Evolutionary conservation across 2,329 filamentous ascomycete species (phyloP).

Genomic region (Fusarium stilboides): DNA sequence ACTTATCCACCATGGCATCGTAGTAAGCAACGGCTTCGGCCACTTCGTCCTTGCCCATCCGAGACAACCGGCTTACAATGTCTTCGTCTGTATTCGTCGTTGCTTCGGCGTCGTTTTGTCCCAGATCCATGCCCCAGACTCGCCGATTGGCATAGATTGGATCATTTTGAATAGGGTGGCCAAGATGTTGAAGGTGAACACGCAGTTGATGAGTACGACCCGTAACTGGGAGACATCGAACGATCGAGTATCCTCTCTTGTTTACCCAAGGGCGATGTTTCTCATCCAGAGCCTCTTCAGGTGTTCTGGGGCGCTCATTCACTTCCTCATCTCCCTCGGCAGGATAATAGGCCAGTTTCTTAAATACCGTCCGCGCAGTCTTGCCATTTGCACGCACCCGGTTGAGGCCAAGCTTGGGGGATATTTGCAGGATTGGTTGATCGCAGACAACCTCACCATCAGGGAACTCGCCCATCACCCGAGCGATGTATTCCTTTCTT

Average conservation of each 20-base stretch:
- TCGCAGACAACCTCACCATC: constrained; percentile 93
- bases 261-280: constrained; percentile 60
- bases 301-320: constrained; percentile 47
- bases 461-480: constrained; percentile 92
- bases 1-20: constrained; percentile 91
- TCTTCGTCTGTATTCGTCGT: constrained; percentile 85
- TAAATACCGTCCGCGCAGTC: constrained; percentile 90
- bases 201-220: constrained; percentile 95
- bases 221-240: constrained; percentile 93
- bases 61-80: constrained; percentile 85
- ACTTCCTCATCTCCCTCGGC: constrained; percentile 39
- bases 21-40: constrained; percentile 94
- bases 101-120: constrained; percentile 75
- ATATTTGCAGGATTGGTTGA: constrained; percentile 93
- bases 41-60: constrained; percentile 95
- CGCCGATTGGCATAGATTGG: constrained; percentile 96
- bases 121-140: constrained; percentile 89
- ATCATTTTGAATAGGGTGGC: constrained; percentile 96
- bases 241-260: constrained; percentile 91
- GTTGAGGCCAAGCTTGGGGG: constrained; percentile 94
- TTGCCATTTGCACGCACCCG: constrained; percentile 95
- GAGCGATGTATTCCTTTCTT: constrained; percentile 94
- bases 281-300: constrained; percentile 42
- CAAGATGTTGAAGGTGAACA: constrained; percentile 94
- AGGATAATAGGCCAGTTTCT: constrained; percentile 92